Conservation (phyloP, 768 basidiomycete genomes). For the Guyanaporus albipodus region DNA sequence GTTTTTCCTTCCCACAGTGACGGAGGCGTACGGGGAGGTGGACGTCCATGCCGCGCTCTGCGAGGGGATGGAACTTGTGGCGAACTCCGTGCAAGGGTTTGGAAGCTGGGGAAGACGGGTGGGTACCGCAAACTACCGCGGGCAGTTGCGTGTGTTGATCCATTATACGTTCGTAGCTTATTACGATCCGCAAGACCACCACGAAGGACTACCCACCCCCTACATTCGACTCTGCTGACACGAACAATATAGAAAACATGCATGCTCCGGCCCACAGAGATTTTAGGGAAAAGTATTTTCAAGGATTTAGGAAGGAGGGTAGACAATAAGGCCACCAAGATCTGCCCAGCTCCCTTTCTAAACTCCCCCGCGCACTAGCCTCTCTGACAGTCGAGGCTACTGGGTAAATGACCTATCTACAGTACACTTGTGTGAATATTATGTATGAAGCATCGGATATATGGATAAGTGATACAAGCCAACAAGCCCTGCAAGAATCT, state of each 20-base stretch:
- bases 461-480: too few relatives aligned
- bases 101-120: slow-evolving; percentile 94
- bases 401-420: too few relatives aligned
- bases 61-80: slow-evolving; percentile 83
- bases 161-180: slow-evolving; percentile 60
- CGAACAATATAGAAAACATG: slow-evolving; percentile 8
- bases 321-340: slow-evolving; percentile 5
- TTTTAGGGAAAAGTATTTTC: slow-evolving; percentile 86
- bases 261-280: slow-evolving; percentile 83
- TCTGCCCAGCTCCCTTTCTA: too few relatives aligned
- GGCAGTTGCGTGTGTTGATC: slow-evolving; percentile 2
- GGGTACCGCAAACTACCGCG: slow-evolving; percentile 28
- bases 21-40: slow-evolving; percentile 84
- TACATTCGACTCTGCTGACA: slow-evolving; percentile 40
- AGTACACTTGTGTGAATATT: too few relatives aligned
- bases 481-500: too few relatives aligned
- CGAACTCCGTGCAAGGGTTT: slow-evolving; percentile 89
- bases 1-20: slow-evolving; percentile 92
- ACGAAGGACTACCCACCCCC: slow-evolving; percentile 46
- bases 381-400: too few relatives aligned
- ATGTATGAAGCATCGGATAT: too few relatives aligned
- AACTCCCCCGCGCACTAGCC: too few relatives aligned
- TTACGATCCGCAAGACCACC: slow-evolving; percentile 80
- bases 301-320: slow-evolving; percentile 59
- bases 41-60: slow-evolving; percentile 78